Evolutionary conservation across 352 stramenopile genomes (phyloP).

Genomic region (Aphanomyces astaci): DNA sequence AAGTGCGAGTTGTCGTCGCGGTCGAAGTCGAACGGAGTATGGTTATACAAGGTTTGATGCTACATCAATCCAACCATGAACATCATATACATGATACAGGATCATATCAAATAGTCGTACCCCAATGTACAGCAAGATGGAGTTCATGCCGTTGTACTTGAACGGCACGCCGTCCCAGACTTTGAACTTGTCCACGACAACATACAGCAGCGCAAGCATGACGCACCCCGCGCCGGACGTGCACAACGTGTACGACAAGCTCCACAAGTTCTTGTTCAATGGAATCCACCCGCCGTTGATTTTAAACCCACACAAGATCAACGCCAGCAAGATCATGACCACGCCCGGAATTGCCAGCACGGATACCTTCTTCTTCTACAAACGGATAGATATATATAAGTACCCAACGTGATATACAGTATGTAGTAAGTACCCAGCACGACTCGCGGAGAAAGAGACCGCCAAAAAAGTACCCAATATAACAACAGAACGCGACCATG

Average conservation of each 20-base stretch:
- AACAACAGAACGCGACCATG: slow-evolving; percentile 49
- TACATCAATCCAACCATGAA: no score
- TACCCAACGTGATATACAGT: background rate
- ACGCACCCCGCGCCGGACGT: slow-evolving; percentile 35
- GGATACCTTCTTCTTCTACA: background rate
- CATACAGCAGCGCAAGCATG: slow-evolving; percentile 26
- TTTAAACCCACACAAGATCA: slow-evolving; percentile 2
- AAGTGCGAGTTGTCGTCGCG: no score
- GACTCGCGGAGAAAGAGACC: slow-evolving; percentile 25
- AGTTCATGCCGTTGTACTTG: slow-evolving; percentile 53
- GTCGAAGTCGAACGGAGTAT: no score
- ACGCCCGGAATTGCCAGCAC: background rate
- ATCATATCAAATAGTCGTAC: slow-evolving; percentile 27
- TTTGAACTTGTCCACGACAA: slow-evolving; percentile 24
- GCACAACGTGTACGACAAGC: slow-evolving; percentile 50
- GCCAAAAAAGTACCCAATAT: slow-evolving; percentile 55
- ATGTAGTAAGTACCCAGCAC: background rate
- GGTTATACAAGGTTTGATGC: no score
- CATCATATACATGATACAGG: background rate
- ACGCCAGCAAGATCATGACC: background rate
- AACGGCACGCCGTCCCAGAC: slow-evolving; percentile 29
- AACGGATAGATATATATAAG: background rate
- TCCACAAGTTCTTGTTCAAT: slow-evolving; percentile 86
- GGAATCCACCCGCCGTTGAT: slow-evolving; percentile 34
- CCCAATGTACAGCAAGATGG: slow-evolving; percentile 65